Conservation (phyloP, 1,284 basidiomycete species). For the Hymenochaete sp. region DNA sequence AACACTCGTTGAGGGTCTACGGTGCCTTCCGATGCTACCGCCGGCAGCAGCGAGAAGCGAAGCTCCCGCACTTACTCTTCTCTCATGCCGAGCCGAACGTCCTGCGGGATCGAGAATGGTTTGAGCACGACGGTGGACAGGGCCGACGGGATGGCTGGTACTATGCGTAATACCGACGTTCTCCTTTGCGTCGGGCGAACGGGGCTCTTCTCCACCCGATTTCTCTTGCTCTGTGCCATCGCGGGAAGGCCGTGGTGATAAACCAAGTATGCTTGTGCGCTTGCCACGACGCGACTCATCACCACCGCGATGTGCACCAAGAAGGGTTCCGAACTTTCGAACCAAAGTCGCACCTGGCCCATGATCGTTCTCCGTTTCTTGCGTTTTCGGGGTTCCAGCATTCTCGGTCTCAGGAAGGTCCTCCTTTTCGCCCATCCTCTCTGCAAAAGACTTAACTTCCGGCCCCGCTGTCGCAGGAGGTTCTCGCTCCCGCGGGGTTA, state of each 20-base stretch:
- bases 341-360: slow-evolving; percentile 58
- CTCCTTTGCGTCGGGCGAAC: slow-evolving; percentile 21
- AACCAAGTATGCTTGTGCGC: slow-evolving; percentile 42
- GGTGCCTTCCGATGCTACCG: slow-evolving; percentile 54
- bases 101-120: slow-evolving; percentile 64
- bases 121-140: slow-evolving; percentile 55
- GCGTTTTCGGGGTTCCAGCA: slow-evolving; percentile 16
- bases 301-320: slow-evolving; percentile 38
- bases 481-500: slow-evolving; percentile 36
- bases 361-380: slow-evolving; percentile 13
- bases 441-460: slow-evolving; percentile 43
- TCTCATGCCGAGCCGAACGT: slow-evolving; percentile 53
- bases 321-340: slow-evolving; percentile 62
- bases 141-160: slow-evolving; percentile 49
- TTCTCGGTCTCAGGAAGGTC: background rate
- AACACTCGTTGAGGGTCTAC: slow-evolving; percentile 55
- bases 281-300: slow-evolving; percentile 38
- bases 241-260: slow-evolving; percentile 39
- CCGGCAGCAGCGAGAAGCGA: slow-evolving; percentile 43
- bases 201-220: slow-evolving; percentile 11
- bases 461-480: slow-evolving; percentile 50
- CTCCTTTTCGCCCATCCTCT: slow-evolving; percentile 23
- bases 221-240: slow-evolving; percentile 28
- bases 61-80: slow-evolving; percentile 67
- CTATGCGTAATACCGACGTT: slow-evolving; percentile 33